These are phyloP conservation scores for Fomitopsis serialis DNA, from an alignment of 768 basidiomycete species.

Conservation along the genomic window DNA sequence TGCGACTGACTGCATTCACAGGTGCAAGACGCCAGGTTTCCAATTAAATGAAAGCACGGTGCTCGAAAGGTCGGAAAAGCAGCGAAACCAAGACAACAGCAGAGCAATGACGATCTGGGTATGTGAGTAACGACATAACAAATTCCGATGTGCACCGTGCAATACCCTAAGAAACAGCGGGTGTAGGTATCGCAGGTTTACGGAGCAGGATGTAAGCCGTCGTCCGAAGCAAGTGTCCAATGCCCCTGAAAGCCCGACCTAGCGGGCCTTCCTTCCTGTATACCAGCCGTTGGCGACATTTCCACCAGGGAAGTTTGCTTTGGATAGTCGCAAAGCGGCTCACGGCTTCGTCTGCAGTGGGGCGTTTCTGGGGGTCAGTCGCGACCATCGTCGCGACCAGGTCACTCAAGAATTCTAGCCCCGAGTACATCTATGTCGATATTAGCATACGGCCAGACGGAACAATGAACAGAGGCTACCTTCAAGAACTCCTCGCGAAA, in stretches of 20 bases:
- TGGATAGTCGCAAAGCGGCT: constrained; percentile 8
- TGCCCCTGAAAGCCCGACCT: not conserved
- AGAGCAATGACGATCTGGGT: no score
- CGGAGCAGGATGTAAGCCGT: constrained; percentile 1
- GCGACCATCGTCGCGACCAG: constrained; percentile 21
- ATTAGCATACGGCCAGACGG: not conserved
- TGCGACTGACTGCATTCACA: no score
- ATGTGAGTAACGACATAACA: no score
- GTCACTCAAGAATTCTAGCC: constrained; percentile 19
- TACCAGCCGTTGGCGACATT: constrained; percentile 7
- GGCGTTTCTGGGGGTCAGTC: constrained; percentile 18
- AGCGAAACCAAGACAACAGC: no score
- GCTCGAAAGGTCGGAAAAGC: no score
- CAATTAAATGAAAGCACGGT: not conserved
- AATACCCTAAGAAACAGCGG: not conserved
- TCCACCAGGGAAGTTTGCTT: not conserved
- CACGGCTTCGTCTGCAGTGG: constrained; percentile 14
- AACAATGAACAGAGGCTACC: not conserved
- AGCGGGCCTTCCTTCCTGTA: constrained; percentile 1
- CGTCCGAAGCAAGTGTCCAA: constrained; percentile 2
- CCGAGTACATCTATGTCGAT: constrained; percentile 11
- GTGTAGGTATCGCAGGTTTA: constrained; percentile 6
- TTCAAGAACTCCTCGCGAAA: constrained; percentile 7
- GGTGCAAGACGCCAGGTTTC: no score
- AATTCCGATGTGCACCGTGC: no score